phyloP scores from a whole-genome alignment of 179 eudicot species.

The Gypsophila paniculata region DNA sequence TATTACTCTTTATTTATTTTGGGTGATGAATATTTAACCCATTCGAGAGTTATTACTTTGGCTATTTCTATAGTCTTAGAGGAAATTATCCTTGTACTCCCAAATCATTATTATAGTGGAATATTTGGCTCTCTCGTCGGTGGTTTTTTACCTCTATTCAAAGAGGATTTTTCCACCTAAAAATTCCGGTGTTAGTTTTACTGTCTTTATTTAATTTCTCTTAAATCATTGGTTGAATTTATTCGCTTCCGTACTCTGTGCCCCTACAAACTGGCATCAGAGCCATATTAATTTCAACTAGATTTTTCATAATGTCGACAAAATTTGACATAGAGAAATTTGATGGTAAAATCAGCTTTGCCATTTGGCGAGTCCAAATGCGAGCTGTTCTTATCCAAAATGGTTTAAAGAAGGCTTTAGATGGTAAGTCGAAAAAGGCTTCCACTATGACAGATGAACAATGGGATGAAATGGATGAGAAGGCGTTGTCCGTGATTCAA shows the following conservation, averaged over 20 bases:
- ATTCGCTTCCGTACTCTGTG: too few species aligned
- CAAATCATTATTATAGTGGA: neutral
- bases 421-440: neutral
- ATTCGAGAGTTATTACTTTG: neutral
- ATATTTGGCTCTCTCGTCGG: neutral
- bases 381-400: neutral
- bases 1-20: neutral
- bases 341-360: neutral
- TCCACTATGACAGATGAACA: neutral
- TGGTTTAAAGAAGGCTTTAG: slow-evolving; percentile 3
- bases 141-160: neutral
- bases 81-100: neutral
- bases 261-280: too few species aligned
- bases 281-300: too few species aligned
- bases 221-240: too few species aligned
- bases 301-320: neutral
- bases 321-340: neutral
- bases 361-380: neutral
- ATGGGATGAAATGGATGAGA: slow-evolving; percentile 1
- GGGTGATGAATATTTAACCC: neutral
- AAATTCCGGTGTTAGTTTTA: neutral
- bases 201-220: neutral
- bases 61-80: neutral
- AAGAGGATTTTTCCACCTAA: neutral
- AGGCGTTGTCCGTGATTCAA: neutral